Conservation (phyloP, 768 basidiomycete species). For the Lentinula guzmanii region DNA sequence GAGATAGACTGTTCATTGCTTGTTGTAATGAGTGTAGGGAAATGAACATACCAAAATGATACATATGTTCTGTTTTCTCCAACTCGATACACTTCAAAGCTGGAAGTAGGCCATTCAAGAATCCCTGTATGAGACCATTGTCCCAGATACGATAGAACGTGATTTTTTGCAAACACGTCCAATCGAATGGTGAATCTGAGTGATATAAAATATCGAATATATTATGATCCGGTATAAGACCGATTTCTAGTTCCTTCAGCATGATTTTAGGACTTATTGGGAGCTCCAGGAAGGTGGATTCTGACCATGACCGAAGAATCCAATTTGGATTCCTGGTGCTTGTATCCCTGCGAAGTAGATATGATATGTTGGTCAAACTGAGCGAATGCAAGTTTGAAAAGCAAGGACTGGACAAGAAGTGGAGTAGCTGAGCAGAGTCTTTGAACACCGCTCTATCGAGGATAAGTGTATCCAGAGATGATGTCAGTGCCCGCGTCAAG, state of each 20-base stretch:
- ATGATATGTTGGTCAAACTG: neutral
- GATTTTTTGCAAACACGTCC: neutral
- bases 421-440: neutral
- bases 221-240: neutral
- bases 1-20: neutral
- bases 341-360: neutral
- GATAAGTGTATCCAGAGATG: neutral
- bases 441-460: neutral
- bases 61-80: neutral
- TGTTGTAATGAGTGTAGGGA: neutral
- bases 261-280: neutral
- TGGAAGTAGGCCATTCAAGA: neutral
- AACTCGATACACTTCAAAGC: neutral
- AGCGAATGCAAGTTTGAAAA: neutral
- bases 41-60: neutral
- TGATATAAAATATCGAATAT: neutral
- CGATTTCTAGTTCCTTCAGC: neutral
- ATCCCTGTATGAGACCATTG: neutral
- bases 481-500: neutral
- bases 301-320: neutral
- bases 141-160: neutral
- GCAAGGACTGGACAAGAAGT: constrained; percentile 1
- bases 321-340: neutral
- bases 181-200: neutral
- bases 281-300: neutral